Conservation (phyloP, 2,329 filamentous ascomycete species). For the Paecilomyces fulvus region DNA sequence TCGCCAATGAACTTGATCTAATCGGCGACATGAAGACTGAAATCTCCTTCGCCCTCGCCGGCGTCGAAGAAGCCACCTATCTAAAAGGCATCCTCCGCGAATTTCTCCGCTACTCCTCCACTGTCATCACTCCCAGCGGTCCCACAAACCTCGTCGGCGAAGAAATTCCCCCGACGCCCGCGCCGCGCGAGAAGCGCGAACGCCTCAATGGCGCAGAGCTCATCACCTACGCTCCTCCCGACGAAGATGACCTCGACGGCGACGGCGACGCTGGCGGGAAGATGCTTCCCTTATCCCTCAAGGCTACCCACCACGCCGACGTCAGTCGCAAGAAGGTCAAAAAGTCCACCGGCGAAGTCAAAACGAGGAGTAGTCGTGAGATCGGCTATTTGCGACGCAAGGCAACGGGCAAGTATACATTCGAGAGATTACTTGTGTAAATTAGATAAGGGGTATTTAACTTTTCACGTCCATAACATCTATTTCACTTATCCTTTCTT, state of each 20-base stretch:
- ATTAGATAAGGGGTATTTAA: slow-evolving; percentile 1
- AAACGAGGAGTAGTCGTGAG: slow-evolving; percentile 61
- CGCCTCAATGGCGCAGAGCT: slow-evolving; percentile 33
- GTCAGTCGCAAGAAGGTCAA: slow-evolving; percentile 39
- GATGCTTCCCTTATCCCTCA: slow-evolving; percentile 66
- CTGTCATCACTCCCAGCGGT: slow-evolving; percentile 9
- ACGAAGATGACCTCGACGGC: slow-evolving; percentile 20
- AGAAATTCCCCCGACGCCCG: slow-evolving; percentile 5
- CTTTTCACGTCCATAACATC: no score
- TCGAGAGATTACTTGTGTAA: slow-evolving; percentile 67
- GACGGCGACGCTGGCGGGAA: slow-evolving; percentile 26
- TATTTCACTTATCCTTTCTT: no score
- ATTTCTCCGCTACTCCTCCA: slow-evolving; percentile 34
- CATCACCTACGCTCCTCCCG: slow-evolving; percentile 19
- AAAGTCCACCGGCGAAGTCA: slow-evolving; percentile 62
- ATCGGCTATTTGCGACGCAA: slow-evolving; percentile 69
- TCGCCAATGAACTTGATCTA: slow-evolving; percentile 34
- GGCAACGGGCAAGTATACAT: slow-evolving; percentile 71
- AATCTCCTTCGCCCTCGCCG: slow-evolving; percentile 38
- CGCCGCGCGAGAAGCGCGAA: slow-evolving; percentile 23
- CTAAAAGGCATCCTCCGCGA: slow-evolving; percentile 40
- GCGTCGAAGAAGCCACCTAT: slow-evolving; percentile 40
- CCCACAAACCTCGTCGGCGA: slow-evolving; percentile 4
- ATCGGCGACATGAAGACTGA: slow-evolving; percentile 42
- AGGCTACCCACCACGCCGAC: slow-evolving; percentile 42